Percentiles rank a stretch among this genome's conserved stretches.
These are phyloP conservation scores for Epichloe baconii DNA, from an alignment of 2,329 filamentous ascomycete genomes.

Conservation along the genomic window DNA sequence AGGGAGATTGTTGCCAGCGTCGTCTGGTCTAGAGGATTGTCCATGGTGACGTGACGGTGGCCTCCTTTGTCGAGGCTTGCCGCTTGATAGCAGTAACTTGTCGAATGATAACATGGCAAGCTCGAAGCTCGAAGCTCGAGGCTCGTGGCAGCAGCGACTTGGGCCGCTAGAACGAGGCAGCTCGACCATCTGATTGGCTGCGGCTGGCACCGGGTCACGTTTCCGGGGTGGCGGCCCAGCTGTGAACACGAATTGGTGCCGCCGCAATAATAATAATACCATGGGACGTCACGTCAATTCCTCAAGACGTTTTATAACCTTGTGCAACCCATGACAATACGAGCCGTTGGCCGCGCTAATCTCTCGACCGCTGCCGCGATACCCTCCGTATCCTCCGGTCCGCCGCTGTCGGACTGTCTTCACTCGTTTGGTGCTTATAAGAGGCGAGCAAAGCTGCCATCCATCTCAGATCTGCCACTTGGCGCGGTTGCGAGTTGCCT, in stretches of 20 bases:
- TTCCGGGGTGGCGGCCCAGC: too few species aligned
- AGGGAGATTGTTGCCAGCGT: constrained; percentile 42
- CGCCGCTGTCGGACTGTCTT: neutral
- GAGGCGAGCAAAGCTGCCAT: neutral
- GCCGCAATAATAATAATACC: too few species aligned
- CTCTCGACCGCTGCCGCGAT: neutral
- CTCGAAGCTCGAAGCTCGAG: too few species aligned
- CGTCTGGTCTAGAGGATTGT: constrained; percentile 34
- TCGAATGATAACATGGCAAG: too few species aligned
- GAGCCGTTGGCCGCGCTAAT: neutral
- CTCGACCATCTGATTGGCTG: constrained; percentile 1
- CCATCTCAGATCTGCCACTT: neutral
- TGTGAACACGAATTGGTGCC: too few species aligned
- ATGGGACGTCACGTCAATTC: neutral
- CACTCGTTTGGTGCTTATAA: neutral
- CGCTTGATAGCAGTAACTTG: neutral
- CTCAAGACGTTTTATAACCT: neutral
- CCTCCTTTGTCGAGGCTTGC: neutral
- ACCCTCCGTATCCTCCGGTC: neutral
- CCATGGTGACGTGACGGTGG: constrained; percentile 12
- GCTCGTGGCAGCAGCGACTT: too few species aligned
- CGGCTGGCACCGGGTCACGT: neutral
- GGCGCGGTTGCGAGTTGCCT: neutral
- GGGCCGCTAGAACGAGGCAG: neutral
- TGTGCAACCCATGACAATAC: neutral